These are phyloP conservation scores for Priceomyces castillae DNA, from an alignment of 805 yeast genomes.

Conservation along the genomic window DNA sequence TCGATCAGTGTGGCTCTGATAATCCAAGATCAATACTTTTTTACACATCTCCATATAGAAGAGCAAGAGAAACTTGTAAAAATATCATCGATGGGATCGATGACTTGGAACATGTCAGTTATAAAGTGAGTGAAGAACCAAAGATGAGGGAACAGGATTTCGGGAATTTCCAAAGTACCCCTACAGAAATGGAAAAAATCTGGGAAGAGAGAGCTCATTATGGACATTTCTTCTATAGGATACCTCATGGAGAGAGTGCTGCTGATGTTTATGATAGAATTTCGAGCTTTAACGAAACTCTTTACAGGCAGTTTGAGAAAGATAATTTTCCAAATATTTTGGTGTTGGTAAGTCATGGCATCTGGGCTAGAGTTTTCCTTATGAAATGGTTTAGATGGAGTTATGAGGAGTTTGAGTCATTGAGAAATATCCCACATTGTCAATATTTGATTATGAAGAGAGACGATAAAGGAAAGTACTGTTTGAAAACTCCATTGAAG, in stretches of 20 bases:
- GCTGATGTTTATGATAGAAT: conserved; percentile 94
- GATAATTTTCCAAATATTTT: conserved; percentile 75
- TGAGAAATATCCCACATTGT: conserved; percentile 84
- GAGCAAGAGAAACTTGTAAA: conserved; percentile 83
- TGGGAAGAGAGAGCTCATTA: conserved; percentile 85
- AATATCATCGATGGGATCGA: conserved; percentile 60
- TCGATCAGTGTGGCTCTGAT: conserved; percentile 5
- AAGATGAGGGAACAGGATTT: conserved; percentile 93
- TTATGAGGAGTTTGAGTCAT: conserved; percentile 81
- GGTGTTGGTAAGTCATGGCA: conserved; percentile 88
- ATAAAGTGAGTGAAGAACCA: conserved; percentile 78
- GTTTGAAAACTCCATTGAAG: conserved; percentile 56
- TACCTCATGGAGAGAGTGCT: conserved; percentile 92
- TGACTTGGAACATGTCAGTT: conserved; percentile 41
- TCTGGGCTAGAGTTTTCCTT: conserved; percentile 87
- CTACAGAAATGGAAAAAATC: conserved; percentile 72
- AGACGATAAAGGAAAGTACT: conserved; percentile 48
- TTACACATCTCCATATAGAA: conserved; percentile 80
- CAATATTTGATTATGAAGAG: conserved; percentile 76
- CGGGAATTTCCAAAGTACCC: conserved; percentile 83
- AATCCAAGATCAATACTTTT: conserved; percentile 52
- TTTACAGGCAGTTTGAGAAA: conserved; percentile 73
- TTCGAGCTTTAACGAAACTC: conserved; percentile 83
- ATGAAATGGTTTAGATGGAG: conserved; percentile 96
- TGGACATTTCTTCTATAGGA: conserved; percentile 78